Evolutionary conservation across 768 basidiomycete species (phyloP), one percentile per base, ranked within the genome.

Genomic region (Podaxis sp.): DNA sequence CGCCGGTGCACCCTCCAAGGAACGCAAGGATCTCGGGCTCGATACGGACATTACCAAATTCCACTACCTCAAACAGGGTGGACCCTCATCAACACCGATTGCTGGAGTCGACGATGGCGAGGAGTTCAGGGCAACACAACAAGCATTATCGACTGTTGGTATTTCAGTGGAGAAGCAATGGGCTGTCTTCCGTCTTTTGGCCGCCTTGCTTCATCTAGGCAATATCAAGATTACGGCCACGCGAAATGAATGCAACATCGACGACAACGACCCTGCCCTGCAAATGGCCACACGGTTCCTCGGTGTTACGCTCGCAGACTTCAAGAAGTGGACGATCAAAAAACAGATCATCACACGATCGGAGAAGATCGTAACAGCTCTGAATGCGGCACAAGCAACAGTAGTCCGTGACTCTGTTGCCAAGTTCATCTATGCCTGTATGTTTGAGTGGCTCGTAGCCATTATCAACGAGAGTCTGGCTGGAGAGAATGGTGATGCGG

Each of bases 301-400:
- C 50, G 97, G 97, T 11, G 85, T 99, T 58, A 88, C 90, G 55
- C 77, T 91, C 32, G 82, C 86, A 16, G 97, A 98, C 62, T 99
- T 99, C 83, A 98, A 93, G 80, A 98, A 92, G 73, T 99, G 97
- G 97, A 95, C 92, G 1, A 75, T 97, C 76, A 98, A 98, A 82
- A 98, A 95, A 75, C 97, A 98, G 75, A 90, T 99, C 63, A 85
- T 85, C 25, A 97, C 97, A 1, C 86, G 97, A 47, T 86, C 87
- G 14, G 97, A 99, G 77, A 98, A 96, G 82, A 98, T 99, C 61
- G 84, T 96, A 23, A 94, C 93, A 0, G 74, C 86, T 55, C 78
- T 99, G 64, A 95, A 85, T 74, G 88, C 85, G 11, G 82, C 90
- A 3, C 95, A 97, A 73, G 95, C 97, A 14, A 90, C 86, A 13